Base-by-base conservation (phyloP, 2,329 filamentous ascomycete species). In the Colletotrichum tamarilloi region DNA sequence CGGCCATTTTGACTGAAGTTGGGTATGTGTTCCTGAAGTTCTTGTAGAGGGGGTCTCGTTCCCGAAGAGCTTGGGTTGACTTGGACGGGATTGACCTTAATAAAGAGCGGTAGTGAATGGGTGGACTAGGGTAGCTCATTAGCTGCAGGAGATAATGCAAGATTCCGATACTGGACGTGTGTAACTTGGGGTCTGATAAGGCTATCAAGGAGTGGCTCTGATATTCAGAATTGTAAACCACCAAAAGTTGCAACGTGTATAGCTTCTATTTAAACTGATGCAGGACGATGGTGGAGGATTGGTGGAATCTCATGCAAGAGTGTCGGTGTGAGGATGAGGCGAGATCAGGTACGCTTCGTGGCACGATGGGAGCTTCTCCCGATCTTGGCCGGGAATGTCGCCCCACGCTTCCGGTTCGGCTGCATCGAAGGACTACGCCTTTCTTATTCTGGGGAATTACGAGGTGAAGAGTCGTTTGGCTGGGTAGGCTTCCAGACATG, bases 1-100 rank as follows among this genome's bases (percentile, higher is more conserved):
- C 85, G 42, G 85, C 85, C 85, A 87, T 87, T 75, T 59, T 76
- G 70, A 67, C 22, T 66, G 24, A 56, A 22, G 16, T 26, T 26
- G 3, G n/a, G n/a, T n/a, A n/a, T n/a, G n/a, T n/a, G n/a, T n/a
- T n/a, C n/a, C n/a, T n/a, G n/a, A n/a, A n/a, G n/a, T n/a, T n/a
- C n/a, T n/a, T n/a, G n/a, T n/a, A n/a, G n/a, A n/a, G n/a, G n/a
- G n/a, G n/a, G n/a, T n/a, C n/a, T n/a, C n/a, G n/a, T n/a, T n/a
- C n/a, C n/a, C n/a, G n/a, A n/a, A n/a, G n/a, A n/a, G n/a, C n/a
- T n/a, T n/a, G n/a, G n/a, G n/a, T n/a, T n/a, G n/a, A n/a, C n/a
- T 26, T 26, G 3, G 24, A 24, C 24, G 24, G 24, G 3, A 24
- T 3, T 3, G 12, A 49, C 32, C 32, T n/a, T 46, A 7, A 63